phyloP scores from a whole-genome alignment of 352 stramenopile genomes.

The Pythium sukuiense region DNA sequence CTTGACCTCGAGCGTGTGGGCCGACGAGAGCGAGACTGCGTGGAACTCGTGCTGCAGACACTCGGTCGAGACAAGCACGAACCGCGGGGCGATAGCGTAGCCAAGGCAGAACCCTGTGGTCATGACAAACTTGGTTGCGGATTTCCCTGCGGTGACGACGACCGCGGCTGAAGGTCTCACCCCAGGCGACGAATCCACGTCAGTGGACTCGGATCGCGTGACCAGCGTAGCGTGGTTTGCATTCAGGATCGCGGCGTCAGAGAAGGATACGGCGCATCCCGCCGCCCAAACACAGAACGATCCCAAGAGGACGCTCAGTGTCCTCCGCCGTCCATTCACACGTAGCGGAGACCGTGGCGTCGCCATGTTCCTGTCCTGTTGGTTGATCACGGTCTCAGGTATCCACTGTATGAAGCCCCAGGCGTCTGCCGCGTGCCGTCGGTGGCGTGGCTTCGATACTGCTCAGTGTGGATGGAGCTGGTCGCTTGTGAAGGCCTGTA shows the following conservation, averaged over 20 bases:
- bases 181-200: not conserved
- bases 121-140: not conserved
- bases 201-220: not conserved
- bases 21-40: not conserved
- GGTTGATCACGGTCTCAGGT: not conserved
- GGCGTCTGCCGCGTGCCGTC: too few relatives aligned
- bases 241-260: not conserved
- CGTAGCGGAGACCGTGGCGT: not conserved
- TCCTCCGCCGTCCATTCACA: not conserved
- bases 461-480: not conserved
- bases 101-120: conserved; percentile 11
- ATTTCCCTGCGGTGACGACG: not conserved
- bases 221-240: not conserved
- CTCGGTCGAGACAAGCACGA: conserved; percentile 17
- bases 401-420: not conserved
- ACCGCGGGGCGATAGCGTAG: conserved; percentile 21
- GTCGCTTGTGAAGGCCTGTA: too few relatives aligned
- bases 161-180: not conserved
- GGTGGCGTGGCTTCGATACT: too few relatives aligned
- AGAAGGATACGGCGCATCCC: conserved; percentile 1
- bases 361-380: not conserved
- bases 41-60: conserved; percentile 23
- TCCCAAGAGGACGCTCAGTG: conserved; percentile 3
- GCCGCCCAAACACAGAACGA: conserved; percentile 2
- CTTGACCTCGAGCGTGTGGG: not conserved